phyloP scores from a whole-genome alignment of 2,329 filamentous ascomycete genomes.

The Zymoseptoria pseudotritici region DNA sequence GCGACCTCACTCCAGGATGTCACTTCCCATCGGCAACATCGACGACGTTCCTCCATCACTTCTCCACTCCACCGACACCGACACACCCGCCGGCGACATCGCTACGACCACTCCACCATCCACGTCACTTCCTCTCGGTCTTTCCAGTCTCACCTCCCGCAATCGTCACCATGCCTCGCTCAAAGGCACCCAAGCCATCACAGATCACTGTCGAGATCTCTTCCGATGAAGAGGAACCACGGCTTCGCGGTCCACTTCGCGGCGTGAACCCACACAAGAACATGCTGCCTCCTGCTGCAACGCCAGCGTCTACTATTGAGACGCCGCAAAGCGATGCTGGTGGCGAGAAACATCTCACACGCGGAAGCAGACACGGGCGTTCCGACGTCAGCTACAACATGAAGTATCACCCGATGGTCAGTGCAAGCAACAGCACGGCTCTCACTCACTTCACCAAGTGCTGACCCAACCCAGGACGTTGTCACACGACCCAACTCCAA shows the following conservation, averaged over 20 bases:
- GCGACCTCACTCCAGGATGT: not conserved
- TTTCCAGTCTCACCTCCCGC: not conserved
- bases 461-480: constrained; percentile 6
- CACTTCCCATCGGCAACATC: not conserved
- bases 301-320: constrained; percentile 1
- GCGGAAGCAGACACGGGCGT: constrained; percentile 11
- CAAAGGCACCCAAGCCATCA: not conserved
- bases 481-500: constrained; percentile 15
- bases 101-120: not conserved
- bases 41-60: not conserved
- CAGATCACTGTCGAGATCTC: not conserved
- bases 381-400: constrained; percentile 10
- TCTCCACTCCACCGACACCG: not conserved
- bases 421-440: not conserved
- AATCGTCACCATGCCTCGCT: not conserved
- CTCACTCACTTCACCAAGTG: not conserved
- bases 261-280: constrained; percentile 9
- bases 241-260: constrained; percentile 5
- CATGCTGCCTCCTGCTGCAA: constrained; percentile 4
- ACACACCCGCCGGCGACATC: not conserved
- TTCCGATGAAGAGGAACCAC: constrained; percentile 3
- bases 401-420: constrained; percentile 21
- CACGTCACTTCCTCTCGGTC: not conserved
- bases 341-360: constrained; percentile 9
- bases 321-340: not conserved